A percentile compares a stretch with the other conserved stretches of the same genome.
phyloP scores from a whole-genome alignment of 805 yeast species.

The Saccharomycopsis fermentans region DNA sequence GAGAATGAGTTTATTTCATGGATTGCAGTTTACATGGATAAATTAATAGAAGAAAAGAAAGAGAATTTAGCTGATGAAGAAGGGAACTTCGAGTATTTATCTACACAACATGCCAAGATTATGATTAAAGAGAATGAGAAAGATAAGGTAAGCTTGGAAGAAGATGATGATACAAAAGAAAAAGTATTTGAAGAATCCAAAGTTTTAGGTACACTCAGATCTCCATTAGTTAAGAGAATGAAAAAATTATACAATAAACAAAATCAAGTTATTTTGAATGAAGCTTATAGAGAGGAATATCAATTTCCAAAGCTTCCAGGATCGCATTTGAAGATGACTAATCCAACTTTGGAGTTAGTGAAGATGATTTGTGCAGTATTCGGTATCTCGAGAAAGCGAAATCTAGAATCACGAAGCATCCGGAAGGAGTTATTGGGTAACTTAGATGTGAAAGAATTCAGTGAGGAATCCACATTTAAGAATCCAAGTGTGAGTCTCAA shows the following conservation, averaged over 20 bases:
- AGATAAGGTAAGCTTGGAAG: conserved; percentile 24
- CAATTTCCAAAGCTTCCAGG: conserved; percentile 74
- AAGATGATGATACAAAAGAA: conserved; percentile 20
- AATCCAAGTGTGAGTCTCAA: conserved; percentile 67
- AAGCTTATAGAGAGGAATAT: conserved; percentile 54
- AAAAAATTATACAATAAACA: conserved; percentile 58
- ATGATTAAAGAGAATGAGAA: conserved; percentile 21
- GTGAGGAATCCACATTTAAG: conserved; percentile 57
- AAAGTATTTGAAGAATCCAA: conserved; percentile 23
- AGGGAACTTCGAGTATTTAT: conserved; percentile 1
- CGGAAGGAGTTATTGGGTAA: conserved; percentile 63
- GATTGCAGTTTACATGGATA: conserved; percentile 66
- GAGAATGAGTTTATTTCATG: conserved; percentile 84
- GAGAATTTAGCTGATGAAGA: conserved; percentile 20
- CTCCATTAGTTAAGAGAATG: conserved; percentile 57
- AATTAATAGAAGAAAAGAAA: conserved; percentile 47
- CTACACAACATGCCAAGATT: conserved; percentile 31
- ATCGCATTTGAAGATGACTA: conserved; percentile 43
- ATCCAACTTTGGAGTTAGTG: conserved; percentile 73
- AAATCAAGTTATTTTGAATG: conserved; percentile 59
- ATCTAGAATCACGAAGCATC: conserved; percentile 62
- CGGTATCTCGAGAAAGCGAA: conserved; percentile 51
- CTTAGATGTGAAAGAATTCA: conserved; percentile 79
- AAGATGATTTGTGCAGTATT: conserved; percentile 68
- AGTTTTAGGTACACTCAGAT: conserved; percentile 44